Conservation (phyloP, 108 stramenopile genomes). For the Cylindrotheca closterium region DNA sequence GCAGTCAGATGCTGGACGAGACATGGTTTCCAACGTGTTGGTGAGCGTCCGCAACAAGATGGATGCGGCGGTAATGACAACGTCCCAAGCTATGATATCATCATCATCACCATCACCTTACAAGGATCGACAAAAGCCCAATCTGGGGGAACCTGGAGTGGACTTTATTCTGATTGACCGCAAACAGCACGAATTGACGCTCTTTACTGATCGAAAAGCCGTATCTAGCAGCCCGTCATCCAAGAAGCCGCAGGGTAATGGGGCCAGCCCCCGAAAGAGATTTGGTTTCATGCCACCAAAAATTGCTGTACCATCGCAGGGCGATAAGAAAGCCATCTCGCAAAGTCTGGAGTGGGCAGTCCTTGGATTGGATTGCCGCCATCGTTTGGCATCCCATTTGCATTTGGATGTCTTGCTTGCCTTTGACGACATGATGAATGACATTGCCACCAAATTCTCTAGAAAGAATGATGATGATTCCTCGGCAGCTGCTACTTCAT, state of each 20-base stretch:
- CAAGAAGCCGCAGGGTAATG: not conserved
- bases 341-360: conserved; percentile 35
- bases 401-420: conserved; percentile 64
- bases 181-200: conserved; percentile 40
- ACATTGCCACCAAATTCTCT: conserved; percentile 26
- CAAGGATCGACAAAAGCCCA: no score
- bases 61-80: no score
- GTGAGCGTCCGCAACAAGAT: no score
- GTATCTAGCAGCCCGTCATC: conserved; percentile 18
- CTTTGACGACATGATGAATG: conserved; percentile 76
- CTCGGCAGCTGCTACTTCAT: not conserved
- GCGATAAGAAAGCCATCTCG: conserved; percentile 17
- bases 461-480: conserved; percentile 8
- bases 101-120: no score
- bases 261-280: conserved; percentile 5
- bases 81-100: no score
- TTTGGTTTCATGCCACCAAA: conserved; percentile 10
- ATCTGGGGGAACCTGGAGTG: conserved; percentile 38
- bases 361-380: conserved; percentile 62
- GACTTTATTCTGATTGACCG: conserved; percentile 61
- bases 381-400: conserved; percentile 57
- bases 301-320: not conserved
- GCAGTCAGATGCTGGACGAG: no score
- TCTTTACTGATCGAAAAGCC: conserved; percentile 52
- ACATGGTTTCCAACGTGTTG: no score